Conservation (phyloP, 1,284 basidiomycete genomes). For the Trichosporon sp. region DNA sequence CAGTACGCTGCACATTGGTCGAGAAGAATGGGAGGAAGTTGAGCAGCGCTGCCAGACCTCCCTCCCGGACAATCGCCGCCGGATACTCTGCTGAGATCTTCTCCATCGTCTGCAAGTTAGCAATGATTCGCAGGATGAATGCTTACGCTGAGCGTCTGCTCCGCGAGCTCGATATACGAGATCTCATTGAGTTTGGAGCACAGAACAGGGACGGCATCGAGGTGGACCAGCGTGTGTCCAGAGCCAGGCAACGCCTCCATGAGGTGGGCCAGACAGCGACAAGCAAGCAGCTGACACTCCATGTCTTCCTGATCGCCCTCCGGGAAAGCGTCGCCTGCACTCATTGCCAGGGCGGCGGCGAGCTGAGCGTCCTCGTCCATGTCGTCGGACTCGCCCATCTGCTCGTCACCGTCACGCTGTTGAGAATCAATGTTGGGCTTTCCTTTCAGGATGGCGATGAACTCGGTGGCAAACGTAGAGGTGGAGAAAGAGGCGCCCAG, state of each 20-base stretch:
- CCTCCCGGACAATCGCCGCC: slow-evolving; percentile 86
- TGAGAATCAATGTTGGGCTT: slow-evolving; percentile 50
- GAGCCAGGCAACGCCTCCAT: slow-evolving; percentile 95
- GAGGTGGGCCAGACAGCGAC: slow-evolving; percentile 87
- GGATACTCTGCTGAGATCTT: slow-evolving; percentile 96
- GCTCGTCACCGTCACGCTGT: slow-evolving; percentile 32
- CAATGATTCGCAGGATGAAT: background rate
- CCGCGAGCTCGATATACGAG: slow-evolving; percentile 91
- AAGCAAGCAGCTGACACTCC: slow-evolving; percentile 87
- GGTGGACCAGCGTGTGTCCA: slow-evolving; percentile 88
- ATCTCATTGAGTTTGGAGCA: slow-evolving; percentile 95
- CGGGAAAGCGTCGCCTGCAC: slow-evolving; percentile 40
- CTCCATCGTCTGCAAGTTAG: slow-evolving; percentile 71
- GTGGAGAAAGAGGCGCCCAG: slow-evolving; percentile 83
- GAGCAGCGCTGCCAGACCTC: slow-evolving; percentile 80
- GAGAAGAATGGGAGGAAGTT: slow-evolving; percentile 96
- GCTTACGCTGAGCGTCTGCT: slow-evolving; percentile 89
- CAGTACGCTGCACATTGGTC: slow-evolving; percentile 90
- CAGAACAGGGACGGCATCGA: slow-evolving; percentile 87
- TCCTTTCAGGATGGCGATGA: slow-evolving; percentile 87
- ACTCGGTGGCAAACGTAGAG: slow-evolving; percentile 84
- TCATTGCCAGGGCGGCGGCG: slow-evolving; percentile 68
- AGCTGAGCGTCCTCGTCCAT: slow-evolving; percentile 76
- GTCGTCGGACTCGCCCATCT: slow-evolving; percentile 27
- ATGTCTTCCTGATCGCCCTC: slow-evolving; percentile 55